Base-by-base conservation (phyloP, 345 rosid genomes). In the Luvunga scandens region DNA sequence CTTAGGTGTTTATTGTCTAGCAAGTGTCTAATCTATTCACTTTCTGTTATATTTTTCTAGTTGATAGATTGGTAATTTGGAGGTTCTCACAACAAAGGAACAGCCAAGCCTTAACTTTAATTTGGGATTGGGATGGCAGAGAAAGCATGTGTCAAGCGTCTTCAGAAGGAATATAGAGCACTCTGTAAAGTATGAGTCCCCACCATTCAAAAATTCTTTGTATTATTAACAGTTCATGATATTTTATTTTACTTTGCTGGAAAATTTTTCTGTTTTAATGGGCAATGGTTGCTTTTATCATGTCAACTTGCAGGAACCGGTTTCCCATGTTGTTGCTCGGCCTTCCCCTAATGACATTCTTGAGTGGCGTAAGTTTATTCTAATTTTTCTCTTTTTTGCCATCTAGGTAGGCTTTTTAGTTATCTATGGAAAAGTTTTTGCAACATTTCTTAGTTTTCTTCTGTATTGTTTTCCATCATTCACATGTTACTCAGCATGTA, bases 101-200 rank as follows among this genome's bases (percentile, higher is more conserved):
- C 57, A 42, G 21, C 31, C n/a, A n/a, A 50, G 71, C 61, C 31
- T 42, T 42, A 53, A 39, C 19, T 57, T 70, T 31, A 0, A 75
- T 69, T 57, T 42, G 74, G 80, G 64, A 65, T 33, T 61, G 48
- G 61, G 63, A 96, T 96, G 99, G 98, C 98, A 28, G 99, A 91
- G 77, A 94, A 90, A 88, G 87, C 97, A 13, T 95, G 99, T 77
- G 88, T 92, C 48, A 92, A 89, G 84, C 98, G 99, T 61, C 97
- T 94, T 69, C 99, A 96, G 83, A 93, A 94, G 91, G 99, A 96
- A 83, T 96, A 87, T 79, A 92, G 98, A 87, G 91, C 97, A 42
- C 97, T 96, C 42, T 94, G 98, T 85, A 96, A 94, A 85, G 99
- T 96, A 86, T 65, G 85, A 7, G 1, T 7, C 19, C 34, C 31